Conservation (phyloP, 805 yeast genomes). For the Yarrowia osloensis region DNA sequence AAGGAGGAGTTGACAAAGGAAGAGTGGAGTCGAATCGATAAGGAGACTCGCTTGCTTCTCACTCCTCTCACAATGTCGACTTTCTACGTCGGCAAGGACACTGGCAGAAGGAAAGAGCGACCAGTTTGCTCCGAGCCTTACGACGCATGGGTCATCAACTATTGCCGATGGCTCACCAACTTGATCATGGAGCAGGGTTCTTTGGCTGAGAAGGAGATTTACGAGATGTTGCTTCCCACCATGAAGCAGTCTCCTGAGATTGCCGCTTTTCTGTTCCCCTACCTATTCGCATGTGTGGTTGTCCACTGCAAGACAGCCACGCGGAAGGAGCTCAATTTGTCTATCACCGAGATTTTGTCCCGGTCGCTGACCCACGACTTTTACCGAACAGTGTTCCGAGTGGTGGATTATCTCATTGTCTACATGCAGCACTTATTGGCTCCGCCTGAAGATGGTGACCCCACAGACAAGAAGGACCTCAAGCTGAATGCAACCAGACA, state of each 20-base stretch:
- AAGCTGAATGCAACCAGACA: conserved; percentile 40
- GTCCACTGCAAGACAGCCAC: conserved; percentile 53
- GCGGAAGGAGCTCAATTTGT: conserved; percentile 57
- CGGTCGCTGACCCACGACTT: conserved; percentile 63
- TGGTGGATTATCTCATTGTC: conserved; percentile 79
- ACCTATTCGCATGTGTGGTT: conserved; percentile 65
- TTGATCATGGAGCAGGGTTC: conserved; percentile 39
- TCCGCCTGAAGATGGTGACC: background rate
- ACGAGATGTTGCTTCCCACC: conserved; percentile 62
- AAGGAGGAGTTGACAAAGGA: background rate
- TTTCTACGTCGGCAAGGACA: conserved; percentile 35
- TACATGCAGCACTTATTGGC: conserved; percentile 50
- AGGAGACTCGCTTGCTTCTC: background rate
- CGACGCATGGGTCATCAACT: conserved; percentile 68
- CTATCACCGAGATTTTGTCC: conserved; percentile 53
- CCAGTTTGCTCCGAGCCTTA: conserved; percentile 38
- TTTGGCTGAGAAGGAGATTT: conserved; percentile 49
- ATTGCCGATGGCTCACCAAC: conserved; percentile 67
- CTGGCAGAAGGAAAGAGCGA: background rate
- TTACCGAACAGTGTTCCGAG: conserved; percentile 71
- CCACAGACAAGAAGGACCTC: conserved; percentile 37
- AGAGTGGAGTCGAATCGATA: background rate
- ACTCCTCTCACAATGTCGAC: conserved; percentile 46
- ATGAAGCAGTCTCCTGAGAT: conserved; percentile 60
- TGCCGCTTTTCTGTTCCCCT: conserved; percentile 74